These are phyloP conservation scores for Hyphopichia burtonii DNA, from an alignment of 1,139 yeast species.

Conservation along the genomic window DNA sequence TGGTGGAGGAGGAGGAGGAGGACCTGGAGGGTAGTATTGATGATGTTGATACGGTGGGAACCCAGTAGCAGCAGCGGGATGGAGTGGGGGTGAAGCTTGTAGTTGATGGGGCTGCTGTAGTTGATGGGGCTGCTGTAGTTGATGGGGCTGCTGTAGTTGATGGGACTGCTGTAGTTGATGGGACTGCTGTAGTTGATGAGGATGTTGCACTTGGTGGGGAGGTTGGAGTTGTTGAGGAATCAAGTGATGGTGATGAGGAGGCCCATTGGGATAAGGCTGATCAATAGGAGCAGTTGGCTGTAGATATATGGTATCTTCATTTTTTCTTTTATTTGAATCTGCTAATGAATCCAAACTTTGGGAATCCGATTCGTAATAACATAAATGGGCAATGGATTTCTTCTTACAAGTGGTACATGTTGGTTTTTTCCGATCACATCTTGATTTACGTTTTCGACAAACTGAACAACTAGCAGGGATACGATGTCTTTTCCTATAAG, in stretches of 20 bases:
- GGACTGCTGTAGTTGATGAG: neutral
- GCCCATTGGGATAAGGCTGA: neutral
- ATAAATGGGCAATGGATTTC: slow-evolving; percentile 72
- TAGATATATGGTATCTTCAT: neutral
- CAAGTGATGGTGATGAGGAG: neutral
- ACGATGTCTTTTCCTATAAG: slow-evolving; percentile 40
- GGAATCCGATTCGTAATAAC: slow-evolving; percentile 55
- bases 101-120: neutral
- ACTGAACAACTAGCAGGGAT: slow-evolving; percentile 48
- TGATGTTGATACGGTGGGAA: neutral
- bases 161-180: neutral
- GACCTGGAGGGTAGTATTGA: slow-evolving; percentile 2
- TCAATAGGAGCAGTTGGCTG: neutral
- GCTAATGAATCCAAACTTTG: neutral
- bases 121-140: neutral
- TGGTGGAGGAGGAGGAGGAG: neutral
- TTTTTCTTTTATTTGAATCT: neutral
- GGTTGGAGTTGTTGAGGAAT: neutral
- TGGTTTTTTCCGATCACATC: slow-evolving; percentile 65
- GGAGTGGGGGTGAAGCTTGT: neutral
- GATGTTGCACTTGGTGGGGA: neutral
- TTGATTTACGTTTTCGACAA: slow-evolving; percentile 45
- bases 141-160: neutral
- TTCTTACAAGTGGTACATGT: slow-evolving; percentile 71
- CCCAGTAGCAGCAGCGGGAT: neutral